Conservation (phyloP, 2,329 filamentous ascomycete species). For the Ceratocystis destructans region DNA sequence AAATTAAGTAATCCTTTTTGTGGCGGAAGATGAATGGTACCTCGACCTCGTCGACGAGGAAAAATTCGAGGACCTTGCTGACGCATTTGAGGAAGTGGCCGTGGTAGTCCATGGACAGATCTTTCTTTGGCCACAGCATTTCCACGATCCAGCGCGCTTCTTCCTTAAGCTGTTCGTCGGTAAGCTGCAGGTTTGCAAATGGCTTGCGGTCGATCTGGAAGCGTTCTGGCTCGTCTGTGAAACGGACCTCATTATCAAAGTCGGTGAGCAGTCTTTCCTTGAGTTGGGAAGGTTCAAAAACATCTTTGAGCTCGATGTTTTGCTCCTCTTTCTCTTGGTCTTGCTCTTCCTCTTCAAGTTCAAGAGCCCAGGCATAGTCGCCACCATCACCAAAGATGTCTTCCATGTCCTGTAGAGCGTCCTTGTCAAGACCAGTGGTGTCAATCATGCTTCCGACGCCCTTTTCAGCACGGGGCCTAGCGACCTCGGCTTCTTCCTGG, state of each 20-base stretch:
- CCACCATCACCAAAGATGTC: conserved; percentile 90
- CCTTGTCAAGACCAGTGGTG: conserved; percentile 75
- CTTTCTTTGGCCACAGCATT: conserved; percentile 78
- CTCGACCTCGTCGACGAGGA: conserved; percentile 87
- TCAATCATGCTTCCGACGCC: conserved; percentile 59
- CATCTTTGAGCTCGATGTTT: conserved; percentile 84
- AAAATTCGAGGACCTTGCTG: conserved; percentile 84
- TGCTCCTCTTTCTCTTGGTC: conserved; percentile 66
- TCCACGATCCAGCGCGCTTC: conserved; percentile 87
- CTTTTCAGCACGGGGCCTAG: conserved; percentile 54
- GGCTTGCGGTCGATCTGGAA: conserved; percentile 84
- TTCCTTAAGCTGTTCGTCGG: conserved; percentile 74
- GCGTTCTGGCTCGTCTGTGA: conserved; percentile 80
- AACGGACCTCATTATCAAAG: conserved; percentile 81
- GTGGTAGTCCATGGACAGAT: conserved; percentile 55
- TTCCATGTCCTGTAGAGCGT: conserved; percentile 89
- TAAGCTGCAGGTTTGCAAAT: conserved; percentile 69
- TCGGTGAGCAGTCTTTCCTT: conserved; percentile 91
- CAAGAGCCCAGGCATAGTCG: conserved; percentile 89
- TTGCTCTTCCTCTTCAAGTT: conserved; percentile 75
- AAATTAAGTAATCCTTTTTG: conserved; percentile 92
- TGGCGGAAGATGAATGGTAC: conserved; percentile 98
- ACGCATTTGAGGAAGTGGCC: conserved; percentile 78
- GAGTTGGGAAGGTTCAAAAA: conserved; percentile 92
- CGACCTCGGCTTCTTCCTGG: conserved; percentile 78